Evolutionary conservation across 2,329 filamentous ascomycete species (phyloP).

Genomic region (Claviceps citrina): DNA sequence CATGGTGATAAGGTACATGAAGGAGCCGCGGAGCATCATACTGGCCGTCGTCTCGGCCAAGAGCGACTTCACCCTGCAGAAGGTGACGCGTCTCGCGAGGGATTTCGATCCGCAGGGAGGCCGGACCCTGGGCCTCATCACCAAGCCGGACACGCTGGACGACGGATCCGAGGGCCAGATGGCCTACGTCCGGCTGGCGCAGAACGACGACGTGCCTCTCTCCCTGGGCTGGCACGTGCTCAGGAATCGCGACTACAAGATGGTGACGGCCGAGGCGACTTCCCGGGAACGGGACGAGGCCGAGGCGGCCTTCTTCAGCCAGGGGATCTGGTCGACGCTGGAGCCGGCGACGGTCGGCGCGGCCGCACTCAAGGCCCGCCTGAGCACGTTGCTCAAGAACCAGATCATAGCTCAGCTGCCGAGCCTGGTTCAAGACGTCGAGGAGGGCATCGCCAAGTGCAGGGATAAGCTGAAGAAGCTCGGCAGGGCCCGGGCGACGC

Average conservation of each 20-base stretch:
- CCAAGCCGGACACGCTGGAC: conserved; percentile 33
- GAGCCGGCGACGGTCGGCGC: conserved; percentile 28
- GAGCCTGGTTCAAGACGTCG: conserved; percentile 26
- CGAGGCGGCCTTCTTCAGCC: conserved; percentile 29
- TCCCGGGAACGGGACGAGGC: conserved; percentile 20
- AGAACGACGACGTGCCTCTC: conserved; percentile 31
- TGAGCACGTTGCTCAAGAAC: conserved; percentile 33
- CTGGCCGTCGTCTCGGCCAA: conserved; percentile 33
- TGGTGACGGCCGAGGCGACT: conserved; percentile 16
- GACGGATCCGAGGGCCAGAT: conserved; percentile 23
- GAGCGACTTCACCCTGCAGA: conserved; percentile 41
- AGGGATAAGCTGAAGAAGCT: conserved; percentile 27
- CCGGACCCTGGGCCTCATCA: conserved; percentile 40
- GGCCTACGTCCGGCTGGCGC: conserved; percentile 25
- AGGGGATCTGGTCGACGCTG: conserved; percentile 24
- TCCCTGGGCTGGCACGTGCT: conserved; percentile 38
- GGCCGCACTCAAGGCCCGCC: conserved; percentile 26
- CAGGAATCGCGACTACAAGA: conserved; percentile 25
- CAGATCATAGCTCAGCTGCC: conserved; percentile 34
- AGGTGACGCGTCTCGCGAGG: conserved; percentile 31
- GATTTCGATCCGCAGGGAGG: conserved; percentile 11
- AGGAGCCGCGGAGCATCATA: conserved; percentile 35
- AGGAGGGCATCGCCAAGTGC: conserved; percentile 19
- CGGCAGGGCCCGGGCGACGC: conserved; percentile 30
- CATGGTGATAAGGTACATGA: conserved; percentile 41